Percentiles rank a stretch among this genome's conserved stretches.
Evolutionary conservation across 2,329 filamentous ascomycete species (phyloP).

Genomic region (Aspergillus tanneri): DNA sequence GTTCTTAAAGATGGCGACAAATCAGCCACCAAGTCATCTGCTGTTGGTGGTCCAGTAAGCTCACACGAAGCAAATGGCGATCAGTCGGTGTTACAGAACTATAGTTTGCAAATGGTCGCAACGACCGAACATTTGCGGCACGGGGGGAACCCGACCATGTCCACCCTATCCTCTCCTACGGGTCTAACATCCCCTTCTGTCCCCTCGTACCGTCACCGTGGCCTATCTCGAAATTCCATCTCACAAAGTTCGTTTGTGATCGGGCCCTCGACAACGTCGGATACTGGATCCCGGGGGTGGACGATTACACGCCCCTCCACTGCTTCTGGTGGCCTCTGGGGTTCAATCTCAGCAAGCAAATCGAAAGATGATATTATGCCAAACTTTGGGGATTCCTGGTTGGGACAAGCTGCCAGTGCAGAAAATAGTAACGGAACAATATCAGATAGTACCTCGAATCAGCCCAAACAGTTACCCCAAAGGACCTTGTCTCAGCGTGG

Average conservation of each 20-base stretch:
- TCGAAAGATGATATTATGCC: constrained; percentile 36
- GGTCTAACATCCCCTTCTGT: constrained; percentile 24
- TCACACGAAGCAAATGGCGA: constrained; percentile 6
- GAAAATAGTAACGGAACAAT: not conserved
- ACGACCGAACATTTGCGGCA: constrained; percentile 62
- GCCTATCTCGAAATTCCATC: constrained; percentile 27
- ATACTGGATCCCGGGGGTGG: constrained; percentile 24
- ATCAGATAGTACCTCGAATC: constrained; percentile 2
- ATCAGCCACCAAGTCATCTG: constrained; percentile 10
- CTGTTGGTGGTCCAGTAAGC: constrained; percentile 7
- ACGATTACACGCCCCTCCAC: constrained; percentile 23
- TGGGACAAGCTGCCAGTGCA: constrained; percentile 12
- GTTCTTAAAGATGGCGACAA: constrained; percentile 53
- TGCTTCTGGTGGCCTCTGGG: constrained; percentile 37
- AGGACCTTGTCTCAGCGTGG: constrained; percentile 35
- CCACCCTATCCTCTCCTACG: constrained; percentile 24
- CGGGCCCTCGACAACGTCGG: constrained; percentile 20
- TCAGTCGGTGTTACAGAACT: constrained; percentile 49
- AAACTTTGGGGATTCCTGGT: constrained; percentile 34
- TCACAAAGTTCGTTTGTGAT: constrained; percentile 29
- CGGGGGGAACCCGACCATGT: constrained; percentile 39
- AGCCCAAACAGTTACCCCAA: constrained; percentile 27
- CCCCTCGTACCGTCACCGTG: constrained; percentile 35
- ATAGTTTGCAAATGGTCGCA: constrained; percentile 59
- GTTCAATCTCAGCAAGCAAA: constrained; percentile 22